A percentile compares a stretch with the other conserved stretches of the same genome.
Evolutionary conservation across 2,329 filamentous ascomycete genomes (phyloP).

Genomic region (Ophiostoma australiae): DNA sequence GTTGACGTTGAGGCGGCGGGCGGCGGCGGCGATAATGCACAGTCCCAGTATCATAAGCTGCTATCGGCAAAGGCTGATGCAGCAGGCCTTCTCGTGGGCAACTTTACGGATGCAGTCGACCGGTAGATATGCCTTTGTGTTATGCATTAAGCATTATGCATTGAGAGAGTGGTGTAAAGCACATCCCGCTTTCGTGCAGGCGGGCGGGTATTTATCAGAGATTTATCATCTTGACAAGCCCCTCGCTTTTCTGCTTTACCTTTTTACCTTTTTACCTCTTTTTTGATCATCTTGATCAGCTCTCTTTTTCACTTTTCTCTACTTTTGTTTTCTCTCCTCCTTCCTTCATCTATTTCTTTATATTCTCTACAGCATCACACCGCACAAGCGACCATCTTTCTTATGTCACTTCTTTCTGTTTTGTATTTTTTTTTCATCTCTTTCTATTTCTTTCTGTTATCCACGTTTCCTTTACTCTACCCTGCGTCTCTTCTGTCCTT

Average conservation of each 20-base stretch:
- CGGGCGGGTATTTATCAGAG: background rate
- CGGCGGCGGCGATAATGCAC: background rate
- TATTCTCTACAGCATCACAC: background rate
- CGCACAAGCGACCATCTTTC: background rate
- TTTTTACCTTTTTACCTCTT: background rate
- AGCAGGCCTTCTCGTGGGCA: slow-evolving; percentile 50
- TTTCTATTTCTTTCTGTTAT: slow-evolving; percentile 13
- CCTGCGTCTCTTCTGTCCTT: background rate
- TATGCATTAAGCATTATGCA: background rate
- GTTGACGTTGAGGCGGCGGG: background rate
- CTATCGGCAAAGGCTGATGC: slow-evolving; percentile 39
- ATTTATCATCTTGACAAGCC: background rate
- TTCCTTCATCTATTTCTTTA: background rate
- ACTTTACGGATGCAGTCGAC: slow-evolving; percentile 55
- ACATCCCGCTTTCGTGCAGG: background rate
- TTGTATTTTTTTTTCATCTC: background rate
- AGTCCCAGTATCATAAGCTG: slow-evolving; percentile 36
- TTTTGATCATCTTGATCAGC: background rate
- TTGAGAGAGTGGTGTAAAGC: background rate
- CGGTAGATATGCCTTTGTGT: background rate
- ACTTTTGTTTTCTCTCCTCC: background rate
- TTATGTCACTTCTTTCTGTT: background rate
- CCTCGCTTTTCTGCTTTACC: background rate
- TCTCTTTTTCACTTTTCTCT: background rate
- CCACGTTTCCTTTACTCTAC: background rate